Base-by-base conservation (phyloP, 2,329 filamentous ascomycete species). In the Aspergillus cejpii region DNA sequence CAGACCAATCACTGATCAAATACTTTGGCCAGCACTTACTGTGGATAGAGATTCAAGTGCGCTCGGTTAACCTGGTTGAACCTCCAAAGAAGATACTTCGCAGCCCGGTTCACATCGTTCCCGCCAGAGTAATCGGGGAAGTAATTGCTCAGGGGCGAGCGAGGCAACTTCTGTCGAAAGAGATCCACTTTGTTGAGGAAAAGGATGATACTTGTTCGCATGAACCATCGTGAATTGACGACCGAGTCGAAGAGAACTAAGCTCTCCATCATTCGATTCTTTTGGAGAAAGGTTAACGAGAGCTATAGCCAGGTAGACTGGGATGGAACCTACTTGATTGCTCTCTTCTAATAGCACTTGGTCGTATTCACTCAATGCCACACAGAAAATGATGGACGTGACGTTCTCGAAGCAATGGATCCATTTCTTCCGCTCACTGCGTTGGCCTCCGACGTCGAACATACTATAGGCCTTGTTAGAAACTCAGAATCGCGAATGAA, bases 241-340 rank as follows among this genome's bases (percentile, higher is more conserved):
- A 98, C 92, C 1, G 91, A 97, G 69, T 98, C 92, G 65, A 98
- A 98, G 3, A 98, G 78, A 12, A 97, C 80, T 41, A 98, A 70
- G 62, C 89, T 95, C 69, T 98, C 92, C 88, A 97, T 95, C 92
- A 98, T 98, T 51, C 92, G 92, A 67, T 98, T 98, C 88, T 95
- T 39, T n/a, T n/a, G 5, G 23, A 8, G 12, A 11, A 20, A 15
- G 17, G 46, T 60, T 24, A 59, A 47, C 20, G 34, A 15, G 19
- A 24, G 7, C 10, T 15, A 10, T 17, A 2, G 7, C 23, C 40
- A 12, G 40, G 5, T 31, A 34, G n/a, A 55, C 58, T 51, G 41
- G 34, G 33, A 31, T 11, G 23, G 14, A 21, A 63, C 78, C 56
- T 79, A 92, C 90, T 77, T 97, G 92, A 63, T 91, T 96, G 70